Percentiles rank a stretch among this genome's conserved stretches.
These are phyloP conservation scores for Dacryopinax primogenitus DNA, from an alignment of 768 basidiomycete species.

Conservation along the genomic window DNA sequence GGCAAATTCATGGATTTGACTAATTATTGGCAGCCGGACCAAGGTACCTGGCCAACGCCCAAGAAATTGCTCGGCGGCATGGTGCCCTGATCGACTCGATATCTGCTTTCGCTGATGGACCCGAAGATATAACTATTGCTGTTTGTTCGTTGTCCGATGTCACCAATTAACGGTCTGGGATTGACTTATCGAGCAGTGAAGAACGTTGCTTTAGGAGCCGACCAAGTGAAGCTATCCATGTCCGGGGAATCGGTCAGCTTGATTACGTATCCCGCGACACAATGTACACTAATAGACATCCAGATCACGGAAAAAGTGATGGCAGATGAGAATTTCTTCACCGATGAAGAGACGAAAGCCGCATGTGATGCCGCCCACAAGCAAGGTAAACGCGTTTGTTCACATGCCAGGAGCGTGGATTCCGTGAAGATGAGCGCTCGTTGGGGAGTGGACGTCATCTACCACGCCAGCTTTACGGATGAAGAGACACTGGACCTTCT, in stretches of 20 bases:
- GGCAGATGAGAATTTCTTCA: slow-evolving; percentile 29
- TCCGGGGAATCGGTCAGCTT: slow-evolving; percentile 22
- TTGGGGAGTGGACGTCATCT: slow-evolving; percentile 29
- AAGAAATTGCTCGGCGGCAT: slow-evolving; percentile 28
- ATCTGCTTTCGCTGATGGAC: slow-evolving; percentile 25
- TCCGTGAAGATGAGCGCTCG: slow-evolving; percentile 28
- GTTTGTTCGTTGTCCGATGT: slow-evolving; percentile 22
- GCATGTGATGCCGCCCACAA: slow-evolving; percentile 29
- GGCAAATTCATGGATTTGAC: background rate
- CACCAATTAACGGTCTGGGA: background rate
- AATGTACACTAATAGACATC: background rate
- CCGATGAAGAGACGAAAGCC: slow-evolving; percentile 27
- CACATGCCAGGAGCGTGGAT: slow-evolving; percentile 29
- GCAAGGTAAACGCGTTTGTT: slow-evolving; percentile 29
- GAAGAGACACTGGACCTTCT: slow-evolving; percentile 29
- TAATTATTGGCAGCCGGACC: slow-evolving; percentile 20
- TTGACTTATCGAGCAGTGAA: background rate
- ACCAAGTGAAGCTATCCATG: slow-evolving; percentile 29
- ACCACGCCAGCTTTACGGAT: slow-evolving; percentile 27
- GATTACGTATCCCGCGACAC: background rate
- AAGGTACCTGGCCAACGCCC: slow-evolving; percentile 28
- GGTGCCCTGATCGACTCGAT: slow-evolving; percentile 27
- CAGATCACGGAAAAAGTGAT: slow-evolving; percentile 28
- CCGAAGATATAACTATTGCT: slow-evolving; percentile 24
- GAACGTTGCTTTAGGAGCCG: slow-evolving; percentile 5